Evolutionary conservation across 208 protist genomes (phyloP).

Genomic region (Crithidia fasciculata): DNA sequence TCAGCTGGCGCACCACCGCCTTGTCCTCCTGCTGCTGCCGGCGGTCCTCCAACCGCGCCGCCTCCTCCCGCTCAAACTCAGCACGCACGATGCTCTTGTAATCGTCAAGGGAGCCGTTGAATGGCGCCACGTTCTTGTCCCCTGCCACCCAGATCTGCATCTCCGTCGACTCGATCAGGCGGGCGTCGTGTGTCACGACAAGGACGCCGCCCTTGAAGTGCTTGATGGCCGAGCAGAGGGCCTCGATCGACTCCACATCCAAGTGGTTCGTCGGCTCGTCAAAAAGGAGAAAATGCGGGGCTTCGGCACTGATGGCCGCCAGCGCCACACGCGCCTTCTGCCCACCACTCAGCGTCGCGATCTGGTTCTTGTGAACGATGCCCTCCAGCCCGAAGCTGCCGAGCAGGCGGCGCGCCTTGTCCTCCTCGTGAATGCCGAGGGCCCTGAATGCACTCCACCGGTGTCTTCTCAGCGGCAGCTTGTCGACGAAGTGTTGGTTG

Average conservation of each 20-base stretch:
- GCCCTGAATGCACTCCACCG: constrained; percentile 87
- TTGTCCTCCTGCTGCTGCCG: constrained; percentile 56
- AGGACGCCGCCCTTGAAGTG: constrained; percentile 89
- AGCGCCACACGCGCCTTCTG: constrained; percentile 95
- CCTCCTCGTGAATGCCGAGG: constrained; percentile 71
- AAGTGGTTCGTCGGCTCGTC: constrained; percentile 97
- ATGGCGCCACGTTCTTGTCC: constrained; percentile 76
- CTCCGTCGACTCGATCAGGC: constrained; percentile 88
- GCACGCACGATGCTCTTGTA: constrained; percentile 85
- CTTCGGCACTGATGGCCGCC: constrained; percentile 89
- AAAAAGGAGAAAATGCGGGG: constrained; percentile 94
- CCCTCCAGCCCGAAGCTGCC: constrained; percentile 91
- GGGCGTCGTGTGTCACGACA: constrained; percentile 92
- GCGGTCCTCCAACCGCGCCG: constrained; percentile 47
- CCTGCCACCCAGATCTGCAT: constrained; percentile 92
- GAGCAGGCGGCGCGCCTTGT: constrained; percentile 83
- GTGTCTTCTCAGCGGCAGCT: constrained; percentile 90
- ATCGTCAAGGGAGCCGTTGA: constrained; percentile 80
- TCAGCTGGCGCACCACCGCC: constrained; percentile 53
- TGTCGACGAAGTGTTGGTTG: constrained; percentile 95
- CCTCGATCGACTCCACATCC: constrained; percentile 92
- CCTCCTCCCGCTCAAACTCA: constrained; percentile 78
- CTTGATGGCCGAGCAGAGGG: constrained; percentile 84
- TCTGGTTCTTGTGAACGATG: constrained; percentile 89
- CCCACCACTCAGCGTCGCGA: constrained; percentile 93